Conservation (phyloP, 768 basidiomycete species). For the Coprinopsis cinerea region DNA sequence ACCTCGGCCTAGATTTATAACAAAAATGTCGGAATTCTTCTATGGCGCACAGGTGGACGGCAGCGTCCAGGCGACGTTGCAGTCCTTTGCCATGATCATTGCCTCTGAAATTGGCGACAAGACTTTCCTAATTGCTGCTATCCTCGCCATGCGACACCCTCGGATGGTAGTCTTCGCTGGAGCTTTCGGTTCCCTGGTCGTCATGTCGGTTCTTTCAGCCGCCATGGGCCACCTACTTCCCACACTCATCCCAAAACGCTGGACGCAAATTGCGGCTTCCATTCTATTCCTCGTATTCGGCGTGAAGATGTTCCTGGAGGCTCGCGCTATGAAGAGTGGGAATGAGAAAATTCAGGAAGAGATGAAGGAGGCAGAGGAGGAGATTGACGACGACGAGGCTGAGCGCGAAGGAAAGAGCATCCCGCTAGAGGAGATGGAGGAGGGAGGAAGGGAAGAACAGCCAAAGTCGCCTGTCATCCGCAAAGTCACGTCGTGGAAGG, state of each 20-base stretch:
- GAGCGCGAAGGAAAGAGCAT: constrained; percentile 45
- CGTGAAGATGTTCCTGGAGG: constrained; percentile 83
- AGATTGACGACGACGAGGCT: constrained; percentile 79
- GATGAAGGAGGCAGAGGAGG: constrained; percentile 93
- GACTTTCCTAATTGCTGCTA: constrained; percentile 83
- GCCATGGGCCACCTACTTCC: constrained; percentile 90
- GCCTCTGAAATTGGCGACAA: constrained; percentile 95
- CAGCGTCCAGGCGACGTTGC: constrained; percentile 52
- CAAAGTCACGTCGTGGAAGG: constrained; percentile 24
- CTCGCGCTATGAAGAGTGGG: constrained; percentile 68
- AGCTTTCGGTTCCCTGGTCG: constrained; percentile 77
- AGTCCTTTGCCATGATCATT: constrained; percentile 88
- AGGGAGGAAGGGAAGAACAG: constrained; percentile 36
- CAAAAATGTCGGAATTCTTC: background rate
- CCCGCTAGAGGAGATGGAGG: constrained; percentile 73
- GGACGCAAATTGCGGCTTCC: constrained; percentile 70
- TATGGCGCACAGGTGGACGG: constrained; percentile 16
- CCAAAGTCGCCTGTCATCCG: constrained; percentile 12
- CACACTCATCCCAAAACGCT: constrained; percentile 62
- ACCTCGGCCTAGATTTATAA: background rate
- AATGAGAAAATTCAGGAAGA: constrained; percentile 86
- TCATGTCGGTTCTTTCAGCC: constrained; percentile 94
- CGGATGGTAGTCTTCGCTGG: constrained; percentile 82
- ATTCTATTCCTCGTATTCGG: constrained; percentile 89
- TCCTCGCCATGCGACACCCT: constrained; percentile 88